Evolutionary conservation across 1,284 basidiomycete genomes (phyloP).

Genomic region (Ganoderma lucidum): DNA sequence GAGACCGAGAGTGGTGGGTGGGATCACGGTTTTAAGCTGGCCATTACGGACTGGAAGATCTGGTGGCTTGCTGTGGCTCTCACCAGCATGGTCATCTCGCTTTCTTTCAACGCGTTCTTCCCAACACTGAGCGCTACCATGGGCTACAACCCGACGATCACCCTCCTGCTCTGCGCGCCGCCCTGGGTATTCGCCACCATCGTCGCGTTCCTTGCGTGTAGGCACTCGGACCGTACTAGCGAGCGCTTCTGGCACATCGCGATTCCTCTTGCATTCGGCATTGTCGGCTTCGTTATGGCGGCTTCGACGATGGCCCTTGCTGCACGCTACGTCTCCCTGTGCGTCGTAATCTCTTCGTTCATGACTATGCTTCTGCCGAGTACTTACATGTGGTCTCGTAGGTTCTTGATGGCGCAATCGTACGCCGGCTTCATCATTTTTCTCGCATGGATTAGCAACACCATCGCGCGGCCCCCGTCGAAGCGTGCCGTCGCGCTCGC

Average conservation of each 20-base stretch:
- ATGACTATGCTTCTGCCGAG: not conserved
- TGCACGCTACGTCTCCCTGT: conserved; percentile 79
- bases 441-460: conserved; percentile 76
- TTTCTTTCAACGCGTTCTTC: conserved; percentile 82
- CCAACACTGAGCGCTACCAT: conserved; percentile 75
- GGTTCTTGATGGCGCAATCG: conserved; percentile 81
- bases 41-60: conserved; percentile 76
- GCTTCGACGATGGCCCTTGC: conserved; percentile 71
- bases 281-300: conserved; percentile 80
- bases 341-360: conserved; percentile 34
- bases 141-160: conserved; percentile 70
- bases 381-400: conserved; percentile 35
- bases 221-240: conserved; percentile 68
- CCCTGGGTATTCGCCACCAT: conserved; percentile 78
- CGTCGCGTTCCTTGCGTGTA: conserved; percentile 55
- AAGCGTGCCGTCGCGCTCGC: conserved; percentile 84
- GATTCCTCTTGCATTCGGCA: conserved; percentile 61
- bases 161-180: conserved; percentile 78
- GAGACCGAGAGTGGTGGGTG: conserved; percentile 46
- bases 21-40: conserved; percentile 60
- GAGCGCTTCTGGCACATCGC: conserved; percentile 75
- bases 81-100: conserved; percentile 60
- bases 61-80: conserved; percentile 74
- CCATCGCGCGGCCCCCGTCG: conserved; percentile 69
- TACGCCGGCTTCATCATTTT: conserved; percentile 77